Conservation (phyloP, 2,329 filamentous ascomycete species). For the Colletotrichum euphorbiae region DNA sequence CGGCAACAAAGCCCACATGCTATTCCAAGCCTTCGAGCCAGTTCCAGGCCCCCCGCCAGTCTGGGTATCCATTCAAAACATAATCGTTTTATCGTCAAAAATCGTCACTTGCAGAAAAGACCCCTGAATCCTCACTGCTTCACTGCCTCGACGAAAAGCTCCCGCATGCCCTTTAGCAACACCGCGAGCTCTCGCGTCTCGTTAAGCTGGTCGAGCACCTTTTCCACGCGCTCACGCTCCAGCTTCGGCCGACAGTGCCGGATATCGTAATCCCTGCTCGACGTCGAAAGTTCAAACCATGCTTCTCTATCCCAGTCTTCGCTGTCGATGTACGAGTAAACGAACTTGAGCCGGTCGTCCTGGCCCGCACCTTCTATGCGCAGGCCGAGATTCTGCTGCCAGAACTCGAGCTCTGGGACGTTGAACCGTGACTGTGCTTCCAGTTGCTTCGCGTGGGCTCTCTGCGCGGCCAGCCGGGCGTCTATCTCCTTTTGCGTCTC, state of each 20-base stretch:
- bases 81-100: slow-evolving; percentile 29
- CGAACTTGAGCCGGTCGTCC: slow-evolving; percentile 88
- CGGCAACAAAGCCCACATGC: neutral
- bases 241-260: slow-evolving; percentile 84
- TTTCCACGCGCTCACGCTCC: slow-evolving; percentile 81
- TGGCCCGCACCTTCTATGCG: slow-evolving; percentile 89
- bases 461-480: slow-evolving; percentile 75
- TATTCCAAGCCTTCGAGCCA: neutral
- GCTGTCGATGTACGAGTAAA: slow-evolving; percentile 89
- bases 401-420: slow-evolving; percentile 93
- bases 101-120: slow-evolving; percentile 12
- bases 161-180: slow-evolving; percentile 85
- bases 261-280: slow-evolving; percentile 86
- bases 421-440: slow-evolving; percentile 90
- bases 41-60: slow-evolving; percentile 3
- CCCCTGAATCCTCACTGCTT: slow-evolving; percentile 56
- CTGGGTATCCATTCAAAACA: slow-evolving; percentile 34
- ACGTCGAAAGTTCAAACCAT: slow-evolving; percentile 91
- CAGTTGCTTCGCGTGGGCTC: slow-evolving; percentile 77
- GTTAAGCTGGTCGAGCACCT: slow-evolving; percentile 82
- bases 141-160: slow-evolving; percentile 78
- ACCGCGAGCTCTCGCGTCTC: slow-evolving; percentile 79
- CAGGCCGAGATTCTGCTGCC: slow-evolving; percentile 90
- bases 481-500: slow-evolving; percentile 79
- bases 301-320: slow-evolving; percentile 89